phyloP scores from a whole-genome alignment of 2,329 filamentous ascomycete genomes.

The Colletotrichum simmondsii region DNA sequence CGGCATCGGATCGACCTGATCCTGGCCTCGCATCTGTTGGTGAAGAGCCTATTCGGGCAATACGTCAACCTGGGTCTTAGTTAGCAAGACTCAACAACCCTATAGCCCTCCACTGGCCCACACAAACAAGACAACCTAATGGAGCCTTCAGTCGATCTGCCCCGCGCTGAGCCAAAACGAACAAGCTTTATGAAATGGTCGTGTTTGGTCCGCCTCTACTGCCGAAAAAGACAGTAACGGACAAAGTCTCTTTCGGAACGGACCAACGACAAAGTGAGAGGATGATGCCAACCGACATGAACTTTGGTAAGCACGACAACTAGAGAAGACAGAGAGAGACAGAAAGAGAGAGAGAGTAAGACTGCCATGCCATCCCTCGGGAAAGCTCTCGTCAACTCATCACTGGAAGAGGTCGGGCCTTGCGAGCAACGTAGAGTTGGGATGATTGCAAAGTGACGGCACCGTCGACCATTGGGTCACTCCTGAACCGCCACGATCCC shows the following conservation, averaged over 20 bases:
- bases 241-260: not conserved
- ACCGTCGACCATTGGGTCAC: slow-evolving; percentile 6
- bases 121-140: slow-evolving; percentile 12
- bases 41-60: slow-evolving; percentile 4
- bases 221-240: not conserved
- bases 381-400: slow-evolving; percentile 7
- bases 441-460: slow-evolving; percentile 19
- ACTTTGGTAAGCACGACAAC: not conserved
- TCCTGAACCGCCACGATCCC: slow-evolving; percentile 29
- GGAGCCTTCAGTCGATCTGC: slow-evolving; percentile 22
- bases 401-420: slow-evolving; percentile 21
- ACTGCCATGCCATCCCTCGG: not conserved
- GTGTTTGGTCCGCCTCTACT: not conserved
- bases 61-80: slow-evolving; percentile 3
- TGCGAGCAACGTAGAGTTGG: slow-evolving; percentile 19
- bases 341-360: not conserved
- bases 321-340: not conserved
- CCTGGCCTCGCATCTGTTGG: slow-evolving; percentile 20
- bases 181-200: not conserved
- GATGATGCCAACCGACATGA: not conserved
- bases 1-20: slow-evolving; percentile 25
- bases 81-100: not conserved
- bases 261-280: not conserved
- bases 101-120: not conserved
- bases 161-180: slow-evolving; percentile 1